Evolutionary conservation across 2,329 filamentous ascomycete species (phyloP).

Genomic region (Rhexocercosporidium sp.): DNA sequence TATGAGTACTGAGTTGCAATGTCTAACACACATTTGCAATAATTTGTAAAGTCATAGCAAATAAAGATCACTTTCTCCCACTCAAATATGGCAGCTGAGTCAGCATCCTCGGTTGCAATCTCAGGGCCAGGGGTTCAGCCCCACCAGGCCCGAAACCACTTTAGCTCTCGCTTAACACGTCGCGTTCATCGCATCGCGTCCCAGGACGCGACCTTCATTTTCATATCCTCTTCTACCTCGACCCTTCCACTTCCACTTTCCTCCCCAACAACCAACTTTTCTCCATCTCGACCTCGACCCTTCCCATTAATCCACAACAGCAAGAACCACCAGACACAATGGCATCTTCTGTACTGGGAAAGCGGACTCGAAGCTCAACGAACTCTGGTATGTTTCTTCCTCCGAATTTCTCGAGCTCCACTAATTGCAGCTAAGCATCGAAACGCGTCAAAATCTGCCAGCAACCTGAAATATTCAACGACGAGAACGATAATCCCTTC

Average conservation of each 20-base stretch:
- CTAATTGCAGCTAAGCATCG: conserved; percentile 27
- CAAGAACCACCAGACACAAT: conserved; percentile 34
- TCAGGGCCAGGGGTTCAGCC: neutral
- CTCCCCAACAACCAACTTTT: conserved; percentile 19
- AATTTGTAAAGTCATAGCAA: neutral
- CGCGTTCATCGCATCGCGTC: conserved; percentile 14
- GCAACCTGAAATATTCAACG: conserved; percentile 53
- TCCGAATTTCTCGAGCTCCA: conserved; percentile 11
- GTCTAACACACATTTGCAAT: too few relatives aligned
- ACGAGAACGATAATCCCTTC: conserved; percentile 71
- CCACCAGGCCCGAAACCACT: conserved; percentile 14
- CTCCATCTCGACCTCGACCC: conserved; percentile 14
- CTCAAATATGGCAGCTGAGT: neutral
- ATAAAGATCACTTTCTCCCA: neutral
- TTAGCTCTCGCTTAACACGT: conserved; percentile 16
- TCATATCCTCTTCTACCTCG: conserved; percentile 8
- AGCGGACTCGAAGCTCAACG: conserved; percentile 49
- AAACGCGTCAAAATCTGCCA: conserved; percentile 52
- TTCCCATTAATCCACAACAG: conserved; percentile 18
- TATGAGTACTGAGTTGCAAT: neutral
- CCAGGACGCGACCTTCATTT: conserved; percentile 11
- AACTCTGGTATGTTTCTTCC: conserved; percentile 43
- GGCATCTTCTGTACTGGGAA: conserved; percentile 50
- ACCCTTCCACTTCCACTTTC: neutral
- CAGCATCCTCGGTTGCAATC: neutral